Conservation (phyloP, 192 early-diverging fungal genomes). For the Chytriomyces hyalinus region DNA sequence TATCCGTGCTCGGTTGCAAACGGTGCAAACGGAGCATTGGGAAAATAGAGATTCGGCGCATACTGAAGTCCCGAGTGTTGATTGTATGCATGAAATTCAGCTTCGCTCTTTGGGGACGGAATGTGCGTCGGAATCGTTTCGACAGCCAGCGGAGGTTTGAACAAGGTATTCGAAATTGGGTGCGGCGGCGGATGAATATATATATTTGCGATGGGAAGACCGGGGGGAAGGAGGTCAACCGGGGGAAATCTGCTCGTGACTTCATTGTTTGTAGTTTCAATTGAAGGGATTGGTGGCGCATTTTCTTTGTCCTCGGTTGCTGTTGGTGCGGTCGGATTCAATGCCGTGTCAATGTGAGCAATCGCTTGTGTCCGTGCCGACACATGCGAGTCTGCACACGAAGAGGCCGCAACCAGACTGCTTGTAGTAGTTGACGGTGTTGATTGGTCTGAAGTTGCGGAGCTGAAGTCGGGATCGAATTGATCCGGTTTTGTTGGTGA, state of each 20-base stretch:
- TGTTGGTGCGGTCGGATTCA: neutral
- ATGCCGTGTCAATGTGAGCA: neutral
- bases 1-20: too few species aligned
- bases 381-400: neutral
- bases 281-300: neutral
- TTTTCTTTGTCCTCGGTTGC: neutral
- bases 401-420: neutral
- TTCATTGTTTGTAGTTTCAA: too few species aligned
- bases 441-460: conserved; percentile 14
- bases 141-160: too few species aligned
- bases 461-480: neutral
- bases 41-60: too few species aligned
- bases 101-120: too few species aligned
- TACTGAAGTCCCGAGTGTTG: too few species aligned
- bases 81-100: too few species aligned
- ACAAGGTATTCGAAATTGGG: neutral
- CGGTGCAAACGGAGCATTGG: too few species aligned
- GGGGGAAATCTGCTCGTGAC: too few species aligned
- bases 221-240: neutral
- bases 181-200: neutral
- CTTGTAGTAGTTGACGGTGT: conserved; percentile 20
- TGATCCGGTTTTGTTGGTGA: neutral
- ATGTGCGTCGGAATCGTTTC: too few species aligned
- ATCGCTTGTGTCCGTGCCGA: neutral
- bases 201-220: neutral